Evolutionary conservation across 1,139 yeast species (phyloP).

Genomic region (Kodamaea arcana): DNA sequence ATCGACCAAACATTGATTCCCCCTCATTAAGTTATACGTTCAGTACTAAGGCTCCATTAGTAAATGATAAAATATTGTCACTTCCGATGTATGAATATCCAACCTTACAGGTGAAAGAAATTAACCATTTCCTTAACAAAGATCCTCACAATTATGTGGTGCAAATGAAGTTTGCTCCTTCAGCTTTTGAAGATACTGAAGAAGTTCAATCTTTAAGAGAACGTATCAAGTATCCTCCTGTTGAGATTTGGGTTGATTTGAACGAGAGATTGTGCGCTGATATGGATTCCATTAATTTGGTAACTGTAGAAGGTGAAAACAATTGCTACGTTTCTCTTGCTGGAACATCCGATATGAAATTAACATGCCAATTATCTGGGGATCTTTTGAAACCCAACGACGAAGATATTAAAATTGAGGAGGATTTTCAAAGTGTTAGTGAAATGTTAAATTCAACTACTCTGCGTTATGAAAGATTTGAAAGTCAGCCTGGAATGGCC

Average conservation of each 20-base stretch:
- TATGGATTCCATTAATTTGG: slow-evolving; percentile 35
- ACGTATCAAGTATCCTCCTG: slow-evolving; percentile 40
- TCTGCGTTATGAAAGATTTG: slow-evolving; percentile 26
- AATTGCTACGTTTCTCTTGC: slow-evolving; percentile 41
- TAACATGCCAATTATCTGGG: slow-evolving; percentile 40
- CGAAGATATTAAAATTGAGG: slow-evolving; percentile 1
- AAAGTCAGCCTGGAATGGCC: slow-evolving; percentile 45
- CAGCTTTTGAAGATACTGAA: slow-evolving; percentile 26
- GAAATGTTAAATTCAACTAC: slow-evolving; percentile 28
- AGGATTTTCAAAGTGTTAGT: slow-evolving; percentile 6
- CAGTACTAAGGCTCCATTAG: slow-evolving; percentile 40
- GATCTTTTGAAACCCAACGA: slow-evolving; percentile 19
- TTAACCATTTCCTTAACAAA: slow-evolving; percentile 16
- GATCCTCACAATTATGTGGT: slow-evolving; percentile 20
- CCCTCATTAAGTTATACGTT: slow-evolving; percentile 23
- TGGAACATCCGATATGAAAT: slow-evolving; percentile 39
- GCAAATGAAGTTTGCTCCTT: slow-evolving; percentile 50
- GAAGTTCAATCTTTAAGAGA: slow-evolving; percentile 11
- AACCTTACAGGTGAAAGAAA: slow-evolving; percentile 17
- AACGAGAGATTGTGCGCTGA: slow-evolving; percentile 37
- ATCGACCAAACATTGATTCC: not conserved
- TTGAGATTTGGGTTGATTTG: slow-evolving; percentile 52
- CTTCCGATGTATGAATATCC: slow-evolving; percentile 27
- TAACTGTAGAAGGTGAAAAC: slow-evolving; percentile 48
- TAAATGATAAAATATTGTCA: slow-evolving; percentile 35